Percentiles rank a stretch among this genome's conserved stretches.
phyloP scores from a whole-genome alignment of 2,329 filamentous ascomycete species.

The Botrytis elliptica region DNA sequence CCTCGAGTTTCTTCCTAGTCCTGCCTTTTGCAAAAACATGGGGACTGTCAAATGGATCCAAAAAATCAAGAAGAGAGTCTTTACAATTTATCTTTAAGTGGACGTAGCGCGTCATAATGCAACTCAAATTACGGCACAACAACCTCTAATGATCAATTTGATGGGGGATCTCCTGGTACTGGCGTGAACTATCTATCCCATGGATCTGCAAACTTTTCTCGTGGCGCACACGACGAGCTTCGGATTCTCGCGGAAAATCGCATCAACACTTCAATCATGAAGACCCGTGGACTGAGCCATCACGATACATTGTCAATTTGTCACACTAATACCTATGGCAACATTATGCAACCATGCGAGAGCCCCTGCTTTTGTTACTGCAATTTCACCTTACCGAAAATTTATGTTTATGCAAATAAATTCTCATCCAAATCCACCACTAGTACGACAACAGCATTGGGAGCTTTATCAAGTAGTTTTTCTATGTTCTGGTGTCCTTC shows the following conservation, averaged over 20 bases:
- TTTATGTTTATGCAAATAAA: neutral
- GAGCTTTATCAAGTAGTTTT: neutral
- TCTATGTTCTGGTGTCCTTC: rapidly evolving
- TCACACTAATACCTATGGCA: neutral
- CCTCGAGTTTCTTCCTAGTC: neutral
- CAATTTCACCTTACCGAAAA: neutral
- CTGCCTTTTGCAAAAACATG: neutral
- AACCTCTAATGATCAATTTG: neutral
- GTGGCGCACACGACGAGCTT: neutral
- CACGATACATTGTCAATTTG: neutral
- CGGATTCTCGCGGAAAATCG: neutral
- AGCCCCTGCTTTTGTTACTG: neutral
- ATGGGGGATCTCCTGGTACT: neutral
- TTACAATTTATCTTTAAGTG: neutral
- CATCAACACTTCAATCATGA: neutral
- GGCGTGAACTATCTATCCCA: neutral
- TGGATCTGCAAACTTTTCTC: neutral
- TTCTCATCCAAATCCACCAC: neutral
- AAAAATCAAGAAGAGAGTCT: neutral
- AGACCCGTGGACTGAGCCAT: neutral
- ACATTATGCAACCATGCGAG: neutral
- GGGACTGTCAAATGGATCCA: neutral
- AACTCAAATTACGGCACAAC: neutral
- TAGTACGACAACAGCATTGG: neutral
- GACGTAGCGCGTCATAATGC: neutral